Percentiles rank a stretch among this genome's conserved stretches.
phyloP scores from a whole-genome alignment of 2,329 filamentous ascomycete genomes.

The Curvularia eragrostidis region DNA sequence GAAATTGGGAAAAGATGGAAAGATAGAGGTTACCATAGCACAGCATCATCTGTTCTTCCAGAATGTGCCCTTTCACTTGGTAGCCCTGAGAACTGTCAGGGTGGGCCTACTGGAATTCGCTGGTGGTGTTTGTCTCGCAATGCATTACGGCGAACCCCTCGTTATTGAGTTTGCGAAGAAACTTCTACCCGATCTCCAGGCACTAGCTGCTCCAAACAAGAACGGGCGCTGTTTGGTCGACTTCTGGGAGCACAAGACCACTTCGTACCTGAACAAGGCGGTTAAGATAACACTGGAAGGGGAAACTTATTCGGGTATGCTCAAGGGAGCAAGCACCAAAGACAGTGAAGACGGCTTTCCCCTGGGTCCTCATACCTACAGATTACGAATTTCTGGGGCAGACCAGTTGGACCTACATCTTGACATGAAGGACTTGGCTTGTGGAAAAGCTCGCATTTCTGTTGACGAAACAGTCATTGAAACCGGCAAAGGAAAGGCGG shows the following conservation, averaged over 20 bases:
- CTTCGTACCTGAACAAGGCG: not conserved
- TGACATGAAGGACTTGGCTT: not conserved
- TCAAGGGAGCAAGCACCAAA: not conserved
- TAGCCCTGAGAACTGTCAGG: too few species aligned
- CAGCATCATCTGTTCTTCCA: too few species aligned
- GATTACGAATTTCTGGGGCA: not conserved
- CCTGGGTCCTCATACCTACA: not conserved
- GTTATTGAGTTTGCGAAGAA: not conserved
- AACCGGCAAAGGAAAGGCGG: too few species aligned
- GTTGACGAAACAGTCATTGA: too few species aligned
- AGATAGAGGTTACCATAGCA: too few species aligned
- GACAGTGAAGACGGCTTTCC: not conserved
- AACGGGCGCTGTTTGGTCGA: not conserved
- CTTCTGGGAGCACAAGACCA: not conserved
- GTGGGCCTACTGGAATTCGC: not conserved
- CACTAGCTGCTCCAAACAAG: not conserved
- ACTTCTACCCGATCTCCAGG: not conserved
- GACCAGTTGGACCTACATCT: not conserved
- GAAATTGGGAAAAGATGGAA: too few species aligned
- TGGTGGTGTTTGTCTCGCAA: not conserved
- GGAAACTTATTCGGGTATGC: not conserved
- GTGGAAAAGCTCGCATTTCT: too few species aligned
- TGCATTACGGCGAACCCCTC: not conserved
- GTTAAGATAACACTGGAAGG: not conserved
- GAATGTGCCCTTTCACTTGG: too few species aligned